Evolutionary conservation across 257 asterid species (phyloP).

Genomic region (Forsythia suspensa): DNA sequence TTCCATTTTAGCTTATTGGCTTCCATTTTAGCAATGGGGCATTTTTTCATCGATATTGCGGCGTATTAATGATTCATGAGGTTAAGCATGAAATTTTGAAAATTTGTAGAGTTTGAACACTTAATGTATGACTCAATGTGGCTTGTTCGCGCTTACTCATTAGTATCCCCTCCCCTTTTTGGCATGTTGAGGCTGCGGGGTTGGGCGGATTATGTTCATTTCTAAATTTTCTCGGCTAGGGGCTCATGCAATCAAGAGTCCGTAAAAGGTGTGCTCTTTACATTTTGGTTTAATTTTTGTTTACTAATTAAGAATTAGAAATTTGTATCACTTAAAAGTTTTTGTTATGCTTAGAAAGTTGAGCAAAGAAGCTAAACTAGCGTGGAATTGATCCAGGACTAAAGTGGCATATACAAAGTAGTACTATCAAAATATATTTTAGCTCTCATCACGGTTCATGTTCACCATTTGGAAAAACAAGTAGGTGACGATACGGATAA

Average conservation of each 20-base stretch:
- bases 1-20: no score
- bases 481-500: not conserved
- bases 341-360: not conserved
- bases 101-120: not conserved
- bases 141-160: conserved; percentile 12
- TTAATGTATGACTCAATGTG: not conserved
- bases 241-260: conserved; percentile 33
- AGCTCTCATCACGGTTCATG: not conserved
- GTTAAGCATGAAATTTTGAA: not conserved
- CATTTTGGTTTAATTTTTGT: conserved; percentile 15
- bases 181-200: conserved; percentile 26
- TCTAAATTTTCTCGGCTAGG: conserved; percentile 47
- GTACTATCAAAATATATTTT: not conserved
- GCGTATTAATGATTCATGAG: not conserved
- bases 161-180: not conserved
- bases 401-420: not conserved
- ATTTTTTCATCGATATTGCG: not conserved
- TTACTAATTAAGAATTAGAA: conserved; percentile 4
- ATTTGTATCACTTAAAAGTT: not conserved
- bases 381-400: not conserved
- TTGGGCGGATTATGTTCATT: conserved; percentile 49
- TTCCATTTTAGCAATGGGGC: not conserved
- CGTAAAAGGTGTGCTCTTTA: conserved; percentile 39
- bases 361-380: not conserved
- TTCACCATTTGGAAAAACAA: not conserved